Evolutionary conservation across 257 asterid genomes (phyloP), one percentile per base, ranked within the genome.

Genomic region (Vinca minor): DNA sequence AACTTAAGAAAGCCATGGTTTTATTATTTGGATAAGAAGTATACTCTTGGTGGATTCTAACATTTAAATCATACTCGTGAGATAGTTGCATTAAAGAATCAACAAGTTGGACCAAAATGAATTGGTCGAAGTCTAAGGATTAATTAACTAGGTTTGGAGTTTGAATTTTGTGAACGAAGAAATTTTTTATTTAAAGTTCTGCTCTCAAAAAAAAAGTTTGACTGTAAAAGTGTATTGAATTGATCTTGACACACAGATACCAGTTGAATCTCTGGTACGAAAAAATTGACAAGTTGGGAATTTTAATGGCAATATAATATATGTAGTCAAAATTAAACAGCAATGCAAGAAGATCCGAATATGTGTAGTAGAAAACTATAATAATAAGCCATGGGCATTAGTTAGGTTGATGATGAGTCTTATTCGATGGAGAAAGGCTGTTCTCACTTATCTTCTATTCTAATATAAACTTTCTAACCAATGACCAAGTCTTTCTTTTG

Each of bases 251-350:
- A n/a, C n/a, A n/a, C n/a, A n/a, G n/a, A n/a, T n/a, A n/a, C n/a
- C n/a, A n/a, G n/a, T n/a, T n/a, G n/a, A n/a, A n/a, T n/a, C n/a
- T n/a, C n/a, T n/a, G n/a, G n/a, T n/a, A n/a, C n/a, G n/a, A n/a
- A n/a, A 2, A 34, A 34, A 38, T 38, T 38, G 42, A 38, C 42
- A 38, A 38, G 42, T 38, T 38, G 69, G 25, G 14, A 3, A 0
- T 42, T 55, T 46, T 32, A 39, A 20, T 47, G 67, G 42, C 11
- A 26, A 36, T 35, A 13, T 4, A 18, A 36, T 35, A 8, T 1
- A 9, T 41, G 61, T 67, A 69, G 74, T 80, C 73, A 71, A 64
- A 69, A 46, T 71, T 69, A 64, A 66, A 46, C 52, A 44, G 34
- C 8, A 67, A 45, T 45, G 32, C 62, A 53, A 64, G 17, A 17